phyloP scores from a whole-genome alignment of 2,329 filamentous ascomycete genomes.

The Cyclaneusma minus region DNA sequence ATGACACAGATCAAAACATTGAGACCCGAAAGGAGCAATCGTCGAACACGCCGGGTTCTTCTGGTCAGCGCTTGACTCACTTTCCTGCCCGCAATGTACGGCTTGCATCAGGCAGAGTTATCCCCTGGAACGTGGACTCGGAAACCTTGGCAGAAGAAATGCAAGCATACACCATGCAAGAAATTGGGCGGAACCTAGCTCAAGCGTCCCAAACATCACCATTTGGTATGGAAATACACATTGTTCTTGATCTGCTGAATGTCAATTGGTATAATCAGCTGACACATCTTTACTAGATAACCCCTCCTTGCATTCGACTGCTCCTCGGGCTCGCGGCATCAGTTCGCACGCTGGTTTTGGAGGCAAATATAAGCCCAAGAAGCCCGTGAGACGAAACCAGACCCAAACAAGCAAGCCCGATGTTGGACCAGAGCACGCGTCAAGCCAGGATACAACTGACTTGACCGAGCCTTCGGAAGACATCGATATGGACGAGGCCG shows the following conservation, averaged over 20 bases:
- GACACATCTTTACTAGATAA: too few species aligned
- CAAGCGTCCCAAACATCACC: neutral
- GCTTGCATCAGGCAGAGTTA: slow-evolving; percentile 20
- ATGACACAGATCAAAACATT: too few species aligned
- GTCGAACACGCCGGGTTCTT: too few species aligned
- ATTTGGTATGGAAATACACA: neutral
- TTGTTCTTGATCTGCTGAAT: too few species aligned
- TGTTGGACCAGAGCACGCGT: slow-evolving; percentile 3
- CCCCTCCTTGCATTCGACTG: too few species aligned
- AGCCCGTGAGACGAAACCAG: slow-evolving; percentile 11
- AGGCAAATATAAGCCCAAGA: neutral
- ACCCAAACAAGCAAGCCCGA: slow-evolving; percentile 5
- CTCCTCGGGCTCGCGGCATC: too few species aligned
- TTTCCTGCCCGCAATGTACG: slow-evolving; percentile 14
- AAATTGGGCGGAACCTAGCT: slow-evolving; percentile 36
- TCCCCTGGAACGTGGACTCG: slow-evolving; percentile 19
- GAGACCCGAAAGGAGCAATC: too few species aligned
- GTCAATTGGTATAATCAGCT: too few species aligned
- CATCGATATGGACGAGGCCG: slow-evolving; percentile 30
- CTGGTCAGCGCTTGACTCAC: too few species aligned
- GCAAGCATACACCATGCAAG: slow-evolving; percentile 41
- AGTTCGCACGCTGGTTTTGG: neutral
- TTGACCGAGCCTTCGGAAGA: too few species aligned
- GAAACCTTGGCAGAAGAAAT: slow-evolving; percentile 36
- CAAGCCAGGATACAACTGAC: slow-evolving; percentile 6